A percentile compares a stretch with the other conserved stretches of the same genome.
These are phyloP conservation scores for Jasminum sambac DNA, from an alignment of 257 asterid species.

Conservation along the genomic window DNA sequence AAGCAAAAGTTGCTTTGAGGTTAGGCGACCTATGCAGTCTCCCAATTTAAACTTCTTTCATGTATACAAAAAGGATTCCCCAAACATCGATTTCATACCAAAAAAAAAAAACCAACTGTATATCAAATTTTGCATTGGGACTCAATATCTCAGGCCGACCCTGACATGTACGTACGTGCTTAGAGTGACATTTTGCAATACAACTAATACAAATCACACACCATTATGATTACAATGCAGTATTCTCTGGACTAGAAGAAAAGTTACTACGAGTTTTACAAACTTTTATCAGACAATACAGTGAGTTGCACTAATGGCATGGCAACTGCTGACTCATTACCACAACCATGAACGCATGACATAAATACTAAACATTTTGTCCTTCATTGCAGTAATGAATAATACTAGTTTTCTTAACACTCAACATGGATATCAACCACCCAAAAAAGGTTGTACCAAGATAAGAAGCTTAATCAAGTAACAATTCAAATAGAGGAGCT, in stretches of 20 bases:
- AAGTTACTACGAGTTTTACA: background rate
- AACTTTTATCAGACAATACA: background rate
- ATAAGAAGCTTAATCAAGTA: constrained; percentile 13
- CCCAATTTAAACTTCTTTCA: no score
- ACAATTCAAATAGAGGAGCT: constrained; percentile 31
- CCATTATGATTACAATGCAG: background rate
- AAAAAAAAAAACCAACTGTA: no score
- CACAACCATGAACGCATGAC: background rate
- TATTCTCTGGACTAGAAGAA: background rate
- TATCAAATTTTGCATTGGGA: no score
- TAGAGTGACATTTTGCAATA: no score
- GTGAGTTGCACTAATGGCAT: background rate
- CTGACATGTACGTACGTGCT: no score
- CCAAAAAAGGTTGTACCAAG: constrained; percentile 14
- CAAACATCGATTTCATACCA: no score
- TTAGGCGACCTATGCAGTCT: no score
- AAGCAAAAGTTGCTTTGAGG: no score
- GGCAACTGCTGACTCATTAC: background rate
- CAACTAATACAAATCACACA: background rate
- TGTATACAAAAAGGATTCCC: no score
- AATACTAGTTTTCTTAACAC: background rate
- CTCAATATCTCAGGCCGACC: no score
- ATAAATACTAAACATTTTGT: background rate
- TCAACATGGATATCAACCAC: constrained; percentile 3
- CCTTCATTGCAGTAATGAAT: background rate